Base-by-base conservation (phyloP, 305 asterid genomes). In the Rubia occidens region DNA sequence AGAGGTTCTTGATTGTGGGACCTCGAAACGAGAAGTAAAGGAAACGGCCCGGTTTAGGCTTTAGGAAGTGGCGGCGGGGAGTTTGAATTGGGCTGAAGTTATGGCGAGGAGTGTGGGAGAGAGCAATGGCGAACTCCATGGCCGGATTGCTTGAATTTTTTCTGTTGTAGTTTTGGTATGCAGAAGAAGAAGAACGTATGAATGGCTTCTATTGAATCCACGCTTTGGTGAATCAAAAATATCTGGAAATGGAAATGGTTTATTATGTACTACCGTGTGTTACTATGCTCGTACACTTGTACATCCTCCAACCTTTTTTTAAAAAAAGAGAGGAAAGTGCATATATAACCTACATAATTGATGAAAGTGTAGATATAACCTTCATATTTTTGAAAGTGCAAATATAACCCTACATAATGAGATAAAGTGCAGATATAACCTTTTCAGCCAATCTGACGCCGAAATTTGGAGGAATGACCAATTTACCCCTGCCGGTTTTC, bases 111-210 rank as follows among this genome's bases (percentile, higher is more conserved):
- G 44, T 80, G 71, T 64, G 76, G 8, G 72, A 21, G 37, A 66
- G 37, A 45, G 43, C 62, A 69, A 68, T 43, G 13, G 81, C 82
- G 83, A 79, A 75, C 4, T 76, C 59, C 49, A 69, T 73, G 63
- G 59, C 39, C 53, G 70, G 20, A n/a, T 3, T n/a, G 58, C 58
- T 53, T n/a, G 58, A 53, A 17, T 1, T 17, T 6, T 6, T 53
- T 53, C 24, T 21, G 24, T 15, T 49, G 55, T 15, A 49, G 55
- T 4, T 49, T 14, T 14, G 18, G 6, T n/a, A 53, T 53, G 58
- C 24, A 53, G 58, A n/a, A 53, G 58, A 17, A 9, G 24, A n/a
- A 43, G 9, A 7, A 43, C 56, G 18, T n/a, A 5, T n/a, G 58
- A 9, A 17, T 24, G 58, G 58, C 21, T 17, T 17, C 10, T 53